Evolutionary conservation across 208 protist species (phyloP).

Genomic region (Lotmaria passim): DNA sequence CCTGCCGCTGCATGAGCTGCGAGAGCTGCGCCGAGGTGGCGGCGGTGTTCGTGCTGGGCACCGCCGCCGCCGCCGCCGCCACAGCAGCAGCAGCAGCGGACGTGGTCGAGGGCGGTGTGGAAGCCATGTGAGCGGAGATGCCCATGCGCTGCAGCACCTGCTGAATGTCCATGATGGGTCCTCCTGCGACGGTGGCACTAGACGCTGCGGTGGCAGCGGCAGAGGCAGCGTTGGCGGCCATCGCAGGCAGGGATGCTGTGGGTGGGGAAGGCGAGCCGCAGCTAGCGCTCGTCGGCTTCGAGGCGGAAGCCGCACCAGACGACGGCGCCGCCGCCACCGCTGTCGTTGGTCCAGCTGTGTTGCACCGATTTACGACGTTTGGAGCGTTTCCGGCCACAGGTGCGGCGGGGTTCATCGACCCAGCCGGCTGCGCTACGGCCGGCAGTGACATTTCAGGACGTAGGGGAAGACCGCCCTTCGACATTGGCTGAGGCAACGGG

Average conservation of each 20-base stretch:
- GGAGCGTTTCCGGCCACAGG: neutral
- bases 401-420: neutral
- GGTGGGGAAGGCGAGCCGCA: neutral
- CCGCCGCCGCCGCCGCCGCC: neutral
- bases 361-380: neutral
- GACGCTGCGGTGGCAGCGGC: neutral
- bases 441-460: neutral
- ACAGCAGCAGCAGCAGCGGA: neutral
- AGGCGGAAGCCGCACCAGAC: neutral
- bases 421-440: neutral
- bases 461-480: neutral
- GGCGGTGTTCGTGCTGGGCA: neutral
- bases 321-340: neutral
- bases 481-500: conserved; percentile 2
- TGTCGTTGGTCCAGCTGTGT: neutral
- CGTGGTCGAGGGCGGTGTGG: conserved; percentile 1
- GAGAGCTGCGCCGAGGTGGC: neutral
- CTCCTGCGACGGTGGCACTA: no score
- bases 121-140: conserved; percentile 5
- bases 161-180: conserved; percentile 7
- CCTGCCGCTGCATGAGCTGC: conserved; percentile 12
- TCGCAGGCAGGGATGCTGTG: neutral
- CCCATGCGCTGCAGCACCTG: conserved; percentile 19
- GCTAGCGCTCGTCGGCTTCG: neutral
- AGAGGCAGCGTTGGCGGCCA: conserved; percentile 8